A percentile compares a stretch with the other conserved stretches of the same genome.
Conservation (phyloP, 306 rosid genomes). For the Boehmeria nivea region DNA sequence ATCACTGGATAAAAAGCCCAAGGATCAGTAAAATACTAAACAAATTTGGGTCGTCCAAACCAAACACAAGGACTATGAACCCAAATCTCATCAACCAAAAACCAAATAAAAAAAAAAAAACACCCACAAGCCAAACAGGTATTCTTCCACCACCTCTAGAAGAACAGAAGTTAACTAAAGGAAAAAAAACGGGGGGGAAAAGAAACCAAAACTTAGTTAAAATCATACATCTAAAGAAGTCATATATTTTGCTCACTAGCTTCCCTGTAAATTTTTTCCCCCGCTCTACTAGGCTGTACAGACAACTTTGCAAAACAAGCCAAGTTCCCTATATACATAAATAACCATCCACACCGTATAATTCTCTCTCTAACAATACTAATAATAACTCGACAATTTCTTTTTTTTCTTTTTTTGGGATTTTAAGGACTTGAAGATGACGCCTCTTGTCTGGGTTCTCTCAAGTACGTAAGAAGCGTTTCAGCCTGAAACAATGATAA, state of each 20-base stretch:
- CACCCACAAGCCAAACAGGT: constrained; percentile 39
- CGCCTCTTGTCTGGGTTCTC: constrained; percentile 94
- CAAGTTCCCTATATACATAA: constrained; percentile 23
- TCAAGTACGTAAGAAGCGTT: constrained; percentile 81
- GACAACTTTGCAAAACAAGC: constrained; percentile 34
- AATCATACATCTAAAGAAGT: constrained; percentile 52
- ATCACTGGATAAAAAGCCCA: constrained; percentile 26
- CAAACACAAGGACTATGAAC: constrained; percentile 24
- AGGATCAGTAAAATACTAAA: constrained; percentile 31
- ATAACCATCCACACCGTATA: constrained; percentile 34
- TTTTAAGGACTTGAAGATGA: constrained; percentile 54
- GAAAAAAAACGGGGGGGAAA: constrained; percentile 14
- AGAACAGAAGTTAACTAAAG: constrained; percentile 22
- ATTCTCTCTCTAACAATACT: constrained; percentile 39
- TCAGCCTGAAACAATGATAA: constrained; percentile 69
- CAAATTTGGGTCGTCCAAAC: constrained; percentile 48
- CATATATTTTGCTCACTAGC: constrained; percentile 45
- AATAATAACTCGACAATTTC: neutral
- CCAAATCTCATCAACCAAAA: too few species aligned
- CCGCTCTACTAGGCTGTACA: constrained; percentile 71
- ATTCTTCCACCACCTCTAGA: constrained; percentile 21
- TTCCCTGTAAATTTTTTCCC: constrained; percentile 37
- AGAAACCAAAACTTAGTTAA: constrained; percentile 54
- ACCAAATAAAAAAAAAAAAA: constrained; percentile 47
- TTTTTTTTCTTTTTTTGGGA: neutral